Conservation (phyloP, 176 grass and related monocot genomes). For the Miscanthus lutarioriparius region DNA sequence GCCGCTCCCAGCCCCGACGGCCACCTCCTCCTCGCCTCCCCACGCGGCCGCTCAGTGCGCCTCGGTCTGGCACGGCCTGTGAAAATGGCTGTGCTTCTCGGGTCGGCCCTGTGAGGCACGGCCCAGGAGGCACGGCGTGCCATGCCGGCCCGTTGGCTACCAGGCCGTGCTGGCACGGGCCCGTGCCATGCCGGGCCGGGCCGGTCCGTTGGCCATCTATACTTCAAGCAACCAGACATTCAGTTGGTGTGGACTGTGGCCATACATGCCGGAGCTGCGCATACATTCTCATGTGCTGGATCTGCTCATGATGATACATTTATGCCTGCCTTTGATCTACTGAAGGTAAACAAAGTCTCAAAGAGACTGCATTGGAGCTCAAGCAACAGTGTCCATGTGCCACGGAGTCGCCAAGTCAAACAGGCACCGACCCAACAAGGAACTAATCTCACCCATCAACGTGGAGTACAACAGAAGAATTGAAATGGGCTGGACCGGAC, state of each 20-base stretch:
- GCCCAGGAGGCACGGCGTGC: too few species aligned
- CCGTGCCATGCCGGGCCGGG: too few species aligned
- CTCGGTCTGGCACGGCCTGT: too few species aligned
- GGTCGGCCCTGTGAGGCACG: too few species aligned
- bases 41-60: too few species aligned
- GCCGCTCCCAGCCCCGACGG: too few species aligned
- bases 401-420: neutral
- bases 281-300: slow-evolving; percentile 19
- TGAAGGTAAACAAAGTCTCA: neutral
- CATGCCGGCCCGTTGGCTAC: too few species aligned
- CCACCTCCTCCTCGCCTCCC: too few species aligned
- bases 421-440: neutral
- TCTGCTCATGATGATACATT: neutral
- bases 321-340: neutral
- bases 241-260: neutral
- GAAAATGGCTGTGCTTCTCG: too few species aligned
- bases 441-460: neutral
- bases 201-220: too few species aligned
- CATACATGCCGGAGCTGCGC: slow-evolving; percentile 25
- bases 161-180: too few species aligned
- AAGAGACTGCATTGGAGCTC: neutral
- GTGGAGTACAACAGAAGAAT: neutral
- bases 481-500: neutral
- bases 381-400: slow-evolving; percentile 33
- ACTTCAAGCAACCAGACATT: slow-evolving; percentile 37